Base-by-base conservation (phyloP, 2,329 filamentous ascomycete genomes). In the Claviceps arundinis region DNA sequence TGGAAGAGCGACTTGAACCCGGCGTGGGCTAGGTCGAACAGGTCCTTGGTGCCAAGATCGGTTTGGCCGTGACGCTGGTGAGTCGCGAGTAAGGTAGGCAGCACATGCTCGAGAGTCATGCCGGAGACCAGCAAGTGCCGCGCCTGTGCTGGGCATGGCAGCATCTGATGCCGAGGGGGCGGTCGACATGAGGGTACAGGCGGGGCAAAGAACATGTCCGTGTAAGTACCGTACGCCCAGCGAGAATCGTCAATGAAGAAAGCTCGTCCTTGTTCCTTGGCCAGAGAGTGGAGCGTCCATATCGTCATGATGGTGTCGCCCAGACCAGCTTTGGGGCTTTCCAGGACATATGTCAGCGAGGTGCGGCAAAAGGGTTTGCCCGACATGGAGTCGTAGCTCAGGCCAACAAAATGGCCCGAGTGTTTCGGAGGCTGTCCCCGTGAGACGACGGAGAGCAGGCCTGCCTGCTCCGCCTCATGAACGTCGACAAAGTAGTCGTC, bases 191-290 rank as follows among this genome's bases (percentile, higher is more conserved):
- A 66, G 1, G 84, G 81, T 2, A 73, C 58, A 0, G 86, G 83
- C 1, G 84, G 84, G 3, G 79, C 69, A 46, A 78, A 70, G 66
- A 95, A 94, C 60, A 87, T 88, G 49, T 80, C 75, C 0, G 75
- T 76, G 62, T 87, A 95, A 50, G 76, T 74, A 9, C 89, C 89
- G 60, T 93, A 93, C 1, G 85, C 82, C 84, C 89, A 95, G 57
- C 84, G 76, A 6, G 84, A 81, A 66, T 95, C 89, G 60, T 94
- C 87, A 56, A 95, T 73, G 69, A 95, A 94, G 67, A 95, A 94
- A 1, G 81, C 74, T 24, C 88, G 75, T 14, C 78, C 79, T 63
- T 94, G 85, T 54, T 82, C 77, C 62, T 84, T 74, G 2, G 89
- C 87, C 51, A 94, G 69, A 3, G 87, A 87, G 63, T 93, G 94